Conservation (phyloP, 1,284 basidiomycete genomes). For the Cutaneotrichosporon sp. region DNA sequence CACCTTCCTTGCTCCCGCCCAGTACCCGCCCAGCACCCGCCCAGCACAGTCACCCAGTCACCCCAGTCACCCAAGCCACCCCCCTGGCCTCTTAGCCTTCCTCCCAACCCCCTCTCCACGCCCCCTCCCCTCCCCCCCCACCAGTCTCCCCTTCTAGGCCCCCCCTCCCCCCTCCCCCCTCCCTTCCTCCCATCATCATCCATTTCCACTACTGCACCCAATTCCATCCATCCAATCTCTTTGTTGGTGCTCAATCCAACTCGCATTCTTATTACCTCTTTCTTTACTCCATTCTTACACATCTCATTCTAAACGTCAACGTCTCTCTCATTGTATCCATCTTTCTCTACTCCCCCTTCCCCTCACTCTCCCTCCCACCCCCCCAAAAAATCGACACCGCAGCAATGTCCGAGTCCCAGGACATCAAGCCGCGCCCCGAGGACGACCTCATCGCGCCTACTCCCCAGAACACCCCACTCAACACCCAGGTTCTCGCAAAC, state of each 20-base stretch:
- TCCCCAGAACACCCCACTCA: conserved; percentile 74
- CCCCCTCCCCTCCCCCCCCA: too few species aligned
- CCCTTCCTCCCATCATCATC: too few species aligned
- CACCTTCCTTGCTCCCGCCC: too few species aligned
- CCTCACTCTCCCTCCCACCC: conserved; percentile 4
- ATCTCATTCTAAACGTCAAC: not conserved
- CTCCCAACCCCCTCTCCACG: too few species aligned
- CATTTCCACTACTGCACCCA: not conserved
- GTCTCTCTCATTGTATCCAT: not conserved
- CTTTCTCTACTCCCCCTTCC: not conserved
- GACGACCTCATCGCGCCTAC: conserved; percentile 58
- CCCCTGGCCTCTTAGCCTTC: too few species aligned
- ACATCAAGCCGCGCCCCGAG: conserved; percentile 36
- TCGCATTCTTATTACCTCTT: not conserved
- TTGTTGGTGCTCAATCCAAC: too few species aligned
- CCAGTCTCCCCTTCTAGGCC: too few species aligned
- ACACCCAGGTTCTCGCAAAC: conserved; percentile 61
- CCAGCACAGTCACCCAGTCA: too few species aligned
- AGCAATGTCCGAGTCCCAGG: conserved; percentile 44
- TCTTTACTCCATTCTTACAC: not conserved
- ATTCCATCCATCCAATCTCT: not conserved
- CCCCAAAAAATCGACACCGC: too few species aligned
- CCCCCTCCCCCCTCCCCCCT: too few species aligned
- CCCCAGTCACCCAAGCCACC: too few species aligned
- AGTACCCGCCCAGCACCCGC: too few species aligned